Evolutionary conservation across 31 red algal species (phyloP), one percentile per base, ranked within the genome.

Genomic region (Odonthalia washingtoniensis): DNA sequence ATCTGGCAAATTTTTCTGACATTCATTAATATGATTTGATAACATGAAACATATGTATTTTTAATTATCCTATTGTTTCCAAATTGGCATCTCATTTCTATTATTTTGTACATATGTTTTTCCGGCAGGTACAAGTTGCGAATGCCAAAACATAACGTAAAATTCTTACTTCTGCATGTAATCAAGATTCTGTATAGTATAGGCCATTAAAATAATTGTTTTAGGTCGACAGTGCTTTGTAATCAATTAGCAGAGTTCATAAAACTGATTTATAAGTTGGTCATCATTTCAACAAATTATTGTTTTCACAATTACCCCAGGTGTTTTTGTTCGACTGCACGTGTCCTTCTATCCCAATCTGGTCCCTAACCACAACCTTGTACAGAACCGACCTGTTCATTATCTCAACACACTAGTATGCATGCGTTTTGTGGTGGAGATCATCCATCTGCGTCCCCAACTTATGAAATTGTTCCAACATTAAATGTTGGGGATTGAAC

Each of bases 161-260:
- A 63, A 86, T 94, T 57, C 80, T 94, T 46, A 89, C 89, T 17
- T 70, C 89, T 31, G 86, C 86, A 41, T 40, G 75, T 5, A 88
- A 94, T 32, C 53, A 89, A 30, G 27, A 89, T 44, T 86, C 63
- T 75, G 80, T 78, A 18, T 70, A 85, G 18, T 94, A 89, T 74
- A 85, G 86, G 28, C 86, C 94, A 6, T 60, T 96, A 35, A 88
- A 80, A 41, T 75, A 77, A 21, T 74, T 96, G 36, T 66, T 83
- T 78, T 96, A 12, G n/a, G 52, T 96, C n/a, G 87, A 87, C 21
- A 78, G 89, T 53, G 78, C 89, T 40, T 96, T 92, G 53, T 84
- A 87, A 65, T 72, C 90, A 12, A 92, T 82, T 72, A 74, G 78
- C 30, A 69, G 77, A 26, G 60, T 76, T 26, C 81, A 70, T 36